These are phyloP conservation scores for Friedmanniomyces endolithicus DNA, from an alignment of 495 filamentous ascomycete genomes.

Conservation along the genomic window DNA sequence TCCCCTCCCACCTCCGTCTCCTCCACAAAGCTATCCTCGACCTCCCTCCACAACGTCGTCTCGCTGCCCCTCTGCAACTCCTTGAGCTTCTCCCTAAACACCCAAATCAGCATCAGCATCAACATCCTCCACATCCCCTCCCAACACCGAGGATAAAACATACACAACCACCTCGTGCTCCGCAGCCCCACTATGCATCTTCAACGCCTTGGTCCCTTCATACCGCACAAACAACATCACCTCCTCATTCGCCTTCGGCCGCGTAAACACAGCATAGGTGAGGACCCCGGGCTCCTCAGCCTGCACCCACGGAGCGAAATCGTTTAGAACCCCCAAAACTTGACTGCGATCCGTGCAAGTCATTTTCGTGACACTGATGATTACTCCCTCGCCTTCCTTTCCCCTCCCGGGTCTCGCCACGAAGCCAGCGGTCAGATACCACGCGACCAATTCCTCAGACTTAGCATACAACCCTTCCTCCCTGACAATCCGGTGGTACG, in stretches of 20 bases:
- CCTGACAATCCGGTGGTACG: conserved; percentile 11
- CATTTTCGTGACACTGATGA: conserved; percentile 11
- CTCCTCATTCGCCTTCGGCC: conserved; percentile 10
- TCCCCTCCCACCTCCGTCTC: conserved; percentile 1
- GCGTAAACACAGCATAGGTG: conserved; percentile 8
- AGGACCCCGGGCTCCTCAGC: conserved; percentile 12
- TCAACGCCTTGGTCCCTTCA: neutral
- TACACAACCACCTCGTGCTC: conserved; percentile 14
- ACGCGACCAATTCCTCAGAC: conserved; percentile 9
- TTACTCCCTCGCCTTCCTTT: neutral
- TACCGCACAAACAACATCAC: conserved; percentile 12
- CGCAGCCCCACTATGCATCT: conserved; percentile 6
- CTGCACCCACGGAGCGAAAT: conserved; percentile 7
- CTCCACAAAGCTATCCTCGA: conserved; percentile 14
- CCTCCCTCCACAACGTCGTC: conserved; percentile 15
- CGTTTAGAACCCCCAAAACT: neutral
- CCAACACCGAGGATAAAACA: neutral
- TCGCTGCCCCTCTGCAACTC: neutral
- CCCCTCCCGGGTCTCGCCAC: neutral
- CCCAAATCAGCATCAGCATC: neutral
- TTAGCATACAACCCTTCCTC: conserved; percentile 4
- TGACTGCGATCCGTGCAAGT: neutral
- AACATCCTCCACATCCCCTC: neutral
- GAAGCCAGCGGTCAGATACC: conserved; percentile 12
- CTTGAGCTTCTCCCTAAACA: neutral